Evolutionary conservation across 768 basidiomycete genomes (phyloP).

Genomic region (Rhodocollybia butyracea): DNA sequence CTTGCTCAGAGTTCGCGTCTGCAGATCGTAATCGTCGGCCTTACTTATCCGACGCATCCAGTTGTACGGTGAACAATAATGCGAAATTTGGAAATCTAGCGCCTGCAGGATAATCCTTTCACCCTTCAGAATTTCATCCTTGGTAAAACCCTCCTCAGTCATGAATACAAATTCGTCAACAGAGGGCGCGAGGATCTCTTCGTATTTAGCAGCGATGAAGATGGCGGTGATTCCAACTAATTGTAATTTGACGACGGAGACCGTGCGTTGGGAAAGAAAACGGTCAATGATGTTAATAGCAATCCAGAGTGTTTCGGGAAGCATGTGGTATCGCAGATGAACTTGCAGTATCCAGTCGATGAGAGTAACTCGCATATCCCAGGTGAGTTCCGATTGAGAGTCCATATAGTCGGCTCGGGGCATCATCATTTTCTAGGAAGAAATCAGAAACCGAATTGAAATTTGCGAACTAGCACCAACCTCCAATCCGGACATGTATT

Average conservation of each 20-base stretch:
- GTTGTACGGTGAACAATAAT: slow-evolving; percentile 98
- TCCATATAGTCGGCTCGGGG: slow-evolving; percentile 92
- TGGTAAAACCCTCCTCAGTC: slow-evolving; percentile 92
- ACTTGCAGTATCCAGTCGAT: slow-evolving; percentile 99
- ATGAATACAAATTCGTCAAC: slow-evolving; percentile 99
- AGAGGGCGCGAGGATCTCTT: slow-evolving; percentile 95
- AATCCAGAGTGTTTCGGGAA: slow-evolving; percentile 99
- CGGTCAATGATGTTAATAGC: slow-evolving; percentile 96
- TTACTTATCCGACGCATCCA: slow-evolving; percentile 99
- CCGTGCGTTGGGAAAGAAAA: slow-evolving; percentile 85
- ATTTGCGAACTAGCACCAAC: slow-evolving; percentile 38
- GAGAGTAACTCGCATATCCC: slow-evolving; percentile 93
- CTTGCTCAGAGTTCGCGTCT: slow-evolving; percentile 95
- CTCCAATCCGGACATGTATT: slow-evolving; percentile 94
- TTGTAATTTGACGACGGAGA: slow-evolving; percentile 87
- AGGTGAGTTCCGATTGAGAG: slow-evolving; percentile 86
- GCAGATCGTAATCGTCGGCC: slow-evolving; percentile 97
- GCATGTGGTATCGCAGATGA: slow-evolving; percentile 97
- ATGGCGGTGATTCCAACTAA: slow-evolving; percentile 98
- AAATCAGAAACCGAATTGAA: not conserved
- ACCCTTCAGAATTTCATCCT: slow-evolving; percentile 97
- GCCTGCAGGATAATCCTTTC: slow-evolving; percentile 95
- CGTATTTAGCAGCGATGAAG: slow-evolving; percentile 99
- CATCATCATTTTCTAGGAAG: slow-evolving; percentile 75
- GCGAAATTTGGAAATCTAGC: slow-evolving; percentile 91